Base-by-base conservation (phyloP, 768 basidiomycete species). In the Cystofilobasidium macerans region DNA sequence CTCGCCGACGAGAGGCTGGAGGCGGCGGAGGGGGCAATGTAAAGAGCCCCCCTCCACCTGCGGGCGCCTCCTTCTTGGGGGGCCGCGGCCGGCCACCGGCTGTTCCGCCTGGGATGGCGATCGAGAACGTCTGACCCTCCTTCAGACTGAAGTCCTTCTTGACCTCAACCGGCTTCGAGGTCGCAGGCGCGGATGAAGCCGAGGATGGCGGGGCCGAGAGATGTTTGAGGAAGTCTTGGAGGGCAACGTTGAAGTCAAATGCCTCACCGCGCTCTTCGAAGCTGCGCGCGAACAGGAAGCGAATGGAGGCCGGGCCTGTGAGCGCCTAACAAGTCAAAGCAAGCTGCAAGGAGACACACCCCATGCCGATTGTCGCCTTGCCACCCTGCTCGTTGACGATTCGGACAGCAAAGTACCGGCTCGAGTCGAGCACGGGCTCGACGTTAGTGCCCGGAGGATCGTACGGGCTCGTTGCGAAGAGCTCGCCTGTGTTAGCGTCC, bases 391-490 rank as follows among this genome's bases (percentile, higher is more conserved):
- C 80, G 71, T 93, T 91, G 75, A 95, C 92, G 2, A 95, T 87
- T 62, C 89, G 82, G 47, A 95, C 79, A 20, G 94, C 92, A 73
- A 97, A 97, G 75, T 97, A 97, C 57, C 92, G 84, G 14, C 91
- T 93, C 0, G 90, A 93, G 75, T 97, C 92, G 32, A 95, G 80
- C 20, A 93, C 91, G n/a, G 89, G 87, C 70, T 97, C 92, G n/a
- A 97, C 88, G 33, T 83, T 85, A 6, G 89, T 88, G 65, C 84
- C 84, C 51, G 82, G 77, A 20, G 85, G 80, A 72, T 88, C 86
- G 73, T 95, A 97, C 51, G 83, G 83, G 45, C 65, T 61, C 14
- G 60, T 20, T 90, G 93, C 93, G 78, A 97, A 97, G 63, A 88
- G 89, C 88, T 75, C 76, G 28, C 75, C 75, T 45, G 73, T 69